Conservation (phyloP, 306 rosid genomes). For the Pterocarpus santalinus region DNA sequence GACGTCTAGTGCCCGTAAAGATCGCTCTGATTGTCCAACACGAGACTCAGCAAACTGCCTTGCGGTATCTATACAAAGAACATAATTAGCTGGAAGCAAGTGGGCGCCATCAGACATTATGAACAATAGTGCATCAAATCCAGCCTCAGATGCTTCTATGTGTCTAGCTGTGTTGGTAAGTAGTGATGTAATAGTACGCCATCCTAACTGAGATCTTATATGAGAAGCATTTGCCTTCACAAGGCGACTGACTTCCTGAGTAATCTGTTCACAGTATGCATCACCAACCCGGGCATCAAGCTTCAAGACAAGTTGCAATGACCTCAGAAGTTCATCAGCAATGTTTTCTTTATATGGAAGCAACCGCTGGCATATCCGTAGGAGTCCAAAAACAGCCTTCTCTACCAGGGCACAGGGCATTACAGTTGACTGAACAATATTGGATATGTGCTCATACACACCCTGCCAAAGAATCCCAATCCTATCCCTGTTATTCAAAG, state of each 20-base stretch:
- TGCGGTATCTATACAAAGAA: constrained; percentile 78
- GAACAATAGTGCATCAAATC: constrained; percentile 86
- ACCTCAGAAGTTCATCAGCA: constrained; percentile 96
- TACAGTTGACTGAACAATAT: constrained; percentile 93
- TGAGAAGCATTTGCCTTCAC: constrained; percentile 97
- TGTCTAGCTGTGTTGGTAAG: constrained; percentile 89
- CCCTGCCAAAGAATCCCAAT: constrained; percentile 96
- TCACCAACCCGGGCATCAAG: constrained; percentile 99
- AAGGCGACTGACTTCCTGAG: constrained; percentile 96
- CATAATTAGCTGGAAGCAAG: constrained; percentile 89
- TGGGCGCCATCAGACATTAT: constrained; percentile 90
- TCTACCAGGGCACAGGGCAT: constrained; percentile 97
- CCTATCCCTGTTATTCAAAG: constrained; percentile 95
- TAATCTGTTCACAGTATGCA: constrained; percentile 96
- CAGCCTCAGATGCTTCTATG: constrained; percentile 94
- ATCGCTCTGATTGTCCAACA: constrained; percentile 90
- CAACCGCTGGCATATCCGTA: constrained; percentile 93
- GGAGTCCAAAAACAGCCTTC: constrained; percentile 97
- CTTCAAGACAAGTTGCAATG: constrained; percentile 91
- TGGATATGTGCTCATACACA: constrained; percentile 93
- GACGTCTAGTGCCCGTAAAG: constrained; percentile 85
- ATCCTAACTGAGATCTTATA: constrained; percentile 89
- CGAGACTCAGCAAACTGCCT: constrained; percentile 99
- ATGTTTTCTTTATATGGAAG: constrained; percentile 98
- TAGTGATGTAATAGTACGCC: constrained; percentile 92